Evolutionary conservation across 805 yeast genomes (phyloP).

Genomic region (Saccharomycopsis synnaedendra): DNA sequence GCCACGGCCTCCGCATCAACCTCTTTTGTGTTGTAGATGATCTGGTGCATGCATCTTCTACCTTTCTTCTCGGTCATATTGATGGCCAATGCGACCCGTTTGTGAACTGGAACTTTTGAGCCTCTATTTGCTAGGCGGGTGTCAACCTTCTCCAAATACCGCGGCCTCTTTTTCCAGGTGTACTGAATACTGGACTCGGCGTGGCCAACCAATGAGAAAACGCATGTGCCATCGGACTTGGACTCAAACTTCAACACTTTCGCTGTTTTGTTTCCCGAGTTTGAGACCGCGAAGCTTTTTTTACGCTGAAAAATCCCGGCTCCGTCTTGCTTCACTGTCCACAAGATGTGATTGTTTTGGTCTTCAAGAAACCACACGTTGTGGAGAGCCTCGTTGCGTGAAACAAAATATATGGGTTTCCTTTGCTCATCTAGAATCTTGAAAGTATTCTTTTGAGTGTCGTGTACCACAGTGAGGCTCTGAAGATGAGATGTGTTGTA

Average conservation of each 20-base stretch:
- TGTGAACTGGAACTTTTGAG: background rate
- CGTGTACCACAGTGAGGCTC: background rate
- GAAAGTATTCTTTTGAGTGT: background rate
- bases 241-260: too few relatives aligned
- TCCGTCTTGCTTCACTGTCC: conserved; percentile 1
- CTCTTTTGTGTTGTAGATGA: conserved; percentile 10
- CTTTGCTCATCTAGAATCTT: background rate
- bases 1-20: conserved; percentile 1
- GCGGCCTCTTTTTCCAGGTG: too few relatives aligned
- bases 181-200: too few relatives aligned
- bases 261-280: too few relatives aligned
- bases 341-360: background rate
- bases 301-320: too few relatives aligned
- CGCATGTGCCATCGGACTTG: too few relatives aligned
- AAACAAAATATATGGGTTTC: background rate
- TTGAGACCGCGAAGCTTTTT: too few relatives aligned
- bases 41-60: conserved; percentile 4
- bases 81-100: conserved; percentile 13
- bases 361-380: conserved; percentile 8
- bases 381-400: background rate
- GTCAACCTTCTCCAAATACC: too few relatives aligned
- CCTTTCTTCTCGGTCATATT: conserved; percentile 1
- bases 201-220: too few relatives aligned
- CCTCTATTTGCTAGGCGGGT: too few relatives aligned
- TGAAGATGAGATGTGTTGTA: conserved; percentile 1